A percentile compares a stretch with the other conserved stretches of the same genome.
Evolutionary conservation across 2,329 filamentous ascomycete genomes (phyloP).

Genomic region (Pseudogymnoascus sp.): DNA sequence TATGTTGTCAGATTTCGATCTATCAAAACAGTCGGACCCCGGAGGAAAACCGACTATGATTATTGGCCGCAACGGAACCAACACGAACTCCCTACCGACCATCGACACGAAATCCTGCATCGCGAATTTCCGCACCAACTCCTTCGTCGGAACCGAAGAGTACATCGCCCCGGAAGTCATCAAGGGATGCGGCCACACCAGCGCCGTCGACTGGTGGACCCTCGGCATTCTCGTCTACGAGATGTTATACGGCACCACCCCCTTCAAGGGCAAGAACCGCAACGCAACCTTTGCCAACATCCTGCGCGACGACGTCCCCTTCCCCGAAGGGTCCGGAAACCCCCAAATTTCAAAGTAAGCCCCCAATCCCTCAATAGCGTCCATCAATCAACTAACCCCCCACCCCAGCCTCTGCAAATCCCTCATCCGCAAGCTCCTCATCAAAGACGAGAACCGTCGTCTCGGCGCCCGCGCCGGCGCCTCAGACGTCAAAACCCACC

Average conservation of each 20-base stretch:
- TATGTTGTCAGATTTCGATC: conserved; percentile 97
- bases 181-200: conserved; percentile 96
- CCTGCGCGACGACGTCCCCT: conserved; percentile 86
- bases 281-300: conserved; percentile 99
- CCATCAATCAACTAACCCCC: neutral
- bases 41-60: conserved; percentile 98
- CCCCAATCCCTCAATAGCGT: conserved; percentile 25
- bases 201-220: conserved; percentile 99
- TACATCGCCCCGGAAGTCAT: conserved; percentile 99
- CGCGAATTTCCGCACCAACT: conserved; percentile 95
- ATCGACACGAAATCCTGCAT: conserved; percentile 99
- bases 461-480: conserved; percentile 90
- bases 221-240: conserved; percentile 95
- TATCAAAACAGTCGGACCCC: conserved; percentile 94
- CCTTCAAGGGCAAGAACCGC: conserved; percentile 98
- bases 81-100: conserved; percentile 79
- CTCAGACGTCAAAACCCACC: conserved; percentile 91
- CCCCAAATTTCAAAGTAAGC: conserved; percentile 88
- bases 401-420: conserved; percentile 81
- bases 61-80: conserved; percentile 58
- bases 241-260: conserved; percentile 97
- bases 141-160: conserved; percentile 96
- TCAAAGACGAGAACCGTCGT: conserved; percentile 93
- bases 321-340: conserved; percentile 77
- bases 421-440: conserved; percentile 87